Evolutionary conservation across 352 stramenopile species (phyloP).

Genomic region (Phytophthora cryptogea): DNA sequence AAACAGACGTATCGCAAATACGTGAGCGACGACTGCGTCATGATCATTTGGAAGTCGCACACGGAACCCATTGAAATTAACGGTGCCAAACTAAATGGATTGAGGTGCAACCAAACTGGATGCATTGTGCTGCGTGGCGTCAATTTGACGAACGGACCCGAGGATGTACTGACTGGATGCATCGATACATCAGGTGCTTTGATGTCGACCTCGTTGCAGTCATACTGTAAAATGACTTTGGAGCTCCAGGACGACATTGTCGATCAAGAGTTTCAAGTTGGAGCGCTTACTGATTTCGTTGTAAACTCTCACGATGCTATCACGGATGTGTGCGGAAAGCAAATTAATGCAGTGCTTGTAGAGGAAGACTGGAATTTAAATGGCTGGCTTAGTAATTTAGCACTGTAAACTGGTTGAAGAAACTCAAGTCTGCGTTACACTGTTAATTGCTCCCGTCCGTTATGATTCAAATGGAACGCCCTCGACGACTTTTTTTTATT

Average conservation of each 20-base stretch:
- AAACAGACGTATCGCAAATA: slow-evolving; percentile 55
- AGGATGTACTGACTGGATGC: background rate
- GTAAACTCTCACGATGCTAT: slow-evolving; percentile 43
- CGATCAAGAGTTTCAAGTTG: slow-evolving; percentile 49
- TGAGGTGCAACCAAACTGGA: slow-evolving; percentile 38
- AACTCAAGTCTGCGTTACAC: background rate
- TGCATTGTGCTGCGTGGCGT: slow-evolving; percentile 35
- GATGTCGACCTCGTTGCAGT: slow-evolving; percentile 50
- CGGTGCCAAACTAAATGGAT: slow-evolving; percentile 32
- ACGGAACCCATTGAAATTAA: slow-evolving; percentile 53
- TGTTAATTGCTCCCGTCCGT: no score
- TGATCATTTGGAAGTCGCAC: slow-evolving; percentile 54
- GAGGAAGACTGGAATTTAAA: slow-evolving; percentile 54
- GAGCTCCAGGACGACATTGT: slow-evolving; percentile 55
- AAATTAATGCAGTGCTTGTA: slow-evolving; percentile 44
- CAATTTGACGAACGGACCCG: background rate
- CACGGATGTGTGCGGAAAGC: slow-evolving; percentile 32
- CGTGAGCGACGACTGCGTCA: slow-evolving; percentile 34
- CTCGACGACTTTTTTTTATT: no score
- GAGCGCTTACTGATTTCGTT: slow-evolving; percentile 50
- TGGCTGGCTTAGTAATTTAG: slow-evolving; percentile 29
- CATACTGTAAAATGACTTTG: slow-evolving; percentile 51
- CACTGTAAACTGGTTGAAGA: slow-evolving; percentile 3
- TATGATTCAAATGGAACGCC: no score
- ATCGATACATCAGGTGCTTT: slow-evolving; percentile 14